Evolutionary conservation across 495 filamentous ascomycete species (phyloP).

Genomic region (Cenococcum geophilum): DNA sequence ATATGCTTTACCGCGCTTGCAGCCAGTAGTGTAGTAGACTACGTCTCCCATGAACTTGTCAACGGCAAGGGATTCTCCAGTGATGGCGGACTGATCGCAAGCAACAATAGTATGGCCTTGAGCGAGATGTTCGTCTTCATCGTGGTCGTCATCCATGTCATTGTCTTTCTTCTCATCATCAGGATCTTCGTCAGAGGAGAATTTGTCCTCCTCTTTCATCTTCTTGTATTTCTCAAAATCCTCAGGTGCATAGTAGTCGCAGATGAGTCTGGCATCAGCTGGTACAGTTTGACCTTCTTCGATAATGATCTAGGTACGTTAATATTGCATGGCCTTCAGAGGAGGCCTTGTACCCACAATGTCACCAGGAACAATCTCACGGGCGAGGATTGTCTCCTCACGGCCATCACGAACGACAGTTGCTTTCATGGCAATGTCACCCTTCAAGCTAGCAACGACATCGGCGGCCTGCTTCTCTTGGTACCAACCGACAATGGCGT

Average conservation of each 20-base stretch:
- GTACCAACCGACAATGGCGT: conserved; percentile 80
- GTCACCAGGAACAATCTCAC: conserved; percentile 75
- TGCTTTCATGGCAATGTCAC: conserved; percentile 78
- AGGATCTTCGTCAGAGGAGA: conserved; percentile 51
- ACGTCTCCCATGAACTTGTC: conserved; percentile 71
- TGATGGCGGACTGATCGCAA: conserved; percentile 69
- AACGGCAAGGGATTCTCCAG: conserved; percentile 70
- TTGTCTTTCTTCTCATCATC: conserved; percentile 55
- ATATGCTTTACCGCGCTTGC: conserved; percentile 72
- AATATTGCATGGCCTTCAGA: not conserved
- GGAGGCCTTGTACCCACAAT: conserved; percentile 54
- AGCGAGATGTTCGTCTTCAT: conserved; percentile 39
- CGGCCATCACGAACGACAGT: conserved; percentile 64
- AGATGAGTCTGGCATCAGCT: conserved; percentile 69
- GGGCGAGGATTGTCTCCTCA: conserved; percentile 67
- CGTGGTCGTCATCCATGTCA: conserved; percentile 49
- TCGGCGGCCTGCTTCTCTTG: conserved; percentile 84
- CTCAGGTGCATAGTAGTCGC: conserved; percentile 64
- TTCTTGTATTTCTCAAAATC: conserved; percentile 67
- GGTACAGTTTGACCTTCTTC: conserved; percentile 74
- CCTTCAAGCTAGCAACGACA: conserved; percentile 72
- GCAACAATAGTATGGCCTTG: conserved; percentile 58
- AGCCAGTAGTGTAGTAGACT: conserved; percentile 70
- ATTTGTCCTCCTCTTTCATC: conserved; percentile 48
- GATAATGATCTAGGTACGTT: conserved; percentile 48